Evolutionary conservation across 2,329 filamentous ascomycete genomes (phyloP), one percentile per base, ranked within the genome.

Genomic region (Teratosphaeria gauchensis): DNA sequence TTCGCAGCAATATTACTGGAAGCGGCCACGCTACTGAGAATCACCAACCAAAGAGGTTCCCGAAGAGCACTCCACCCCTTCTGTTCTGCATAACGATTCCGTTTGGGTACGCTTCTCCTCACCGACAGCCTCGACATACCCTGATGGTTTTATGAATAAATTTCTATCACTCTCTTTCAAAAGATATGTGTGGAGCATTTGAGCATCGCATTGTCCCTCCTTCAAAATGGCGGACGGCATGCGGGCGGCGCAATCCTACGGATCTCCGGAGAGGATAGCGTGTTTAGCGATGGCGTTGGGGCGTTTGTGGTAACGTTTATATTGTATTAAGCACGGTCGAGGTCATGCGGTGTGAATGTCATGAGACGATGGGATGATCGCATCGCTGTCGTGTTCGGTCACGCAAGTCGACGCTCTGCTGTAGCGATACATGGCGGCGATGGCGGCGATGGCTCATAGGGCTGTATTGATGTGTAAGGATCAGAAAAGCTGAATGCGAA

Each of bases 1-100:
- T 51, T 14, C 31, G 53, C 63, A 87, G 84, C 84, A 87, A 87
- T 87, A 87, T 72, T 87, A 83, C 76, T 87, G 84, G 84, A 84
- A 84, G 67, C 82, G 83, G 67, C 84, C 84, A 24, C 75, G 77
- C 48, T 62, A 68, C 59, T 73, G 61, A 70, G 54, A 53, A 32
- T 35, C 14, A 28, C 24, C 32, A 7, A 24, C 16, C 38, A n/a
- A 35, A 19, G 19, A 21, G 3, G 21, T 31, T 30, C 33, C 48
- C 48, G 4, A n/a, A 2, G 30, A 11, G 8, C 19, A 55, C 35
- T 57, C 32, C 51, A 19, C 53, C 3, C 51, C 32, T 38, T 38
- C 9, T 51, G 53, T 53, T 33, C 54, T 56, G 59, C 59, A 59
- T 61, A 55, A 51, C 59, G 53, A 52, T 54, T 1, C 11, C 54